Conservation (phyloP, 306 rosid species). For the Castanea mollissima region DNA sequence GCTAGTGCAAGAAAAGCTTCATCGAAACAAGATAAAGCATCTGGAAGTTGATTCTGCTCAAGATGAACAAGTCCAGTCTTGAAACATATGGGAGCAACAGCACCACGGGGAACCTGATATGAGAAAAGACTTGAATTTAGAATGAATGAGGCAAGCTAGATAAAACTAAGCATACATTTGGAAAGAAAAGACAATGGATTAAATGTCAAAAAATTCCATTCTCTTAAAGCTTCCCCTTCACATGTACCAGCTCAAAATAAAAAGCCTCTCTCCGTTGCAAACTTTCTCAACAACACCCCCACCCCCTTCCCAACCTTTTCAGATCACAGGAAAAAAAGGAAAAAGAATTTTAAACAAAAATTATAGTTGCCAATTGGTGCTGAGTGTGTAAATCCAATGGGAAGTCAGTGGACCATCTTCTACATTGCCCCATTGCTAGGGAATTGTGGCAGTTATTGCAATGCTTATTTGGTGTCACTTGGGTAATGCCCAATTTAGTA, state of each 20-base stretch:
- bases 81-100: conserved; percentile 83
- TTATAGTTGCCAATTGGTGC: background rate
- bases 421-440: too few relatives aligned
- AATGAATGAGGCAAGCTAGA: conserved; percentile 9
- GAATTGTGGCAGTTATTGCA: too few relatives aligned
- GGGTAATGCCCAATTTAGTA: too few relatives aligned
- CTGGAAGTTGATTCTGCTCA: conserved; percentile 91
- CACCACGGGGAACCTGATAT: conserved; percentile 93
- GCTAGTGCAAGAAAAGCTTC: conserved; percentile 96
- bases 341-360: background rate
- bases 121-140: conserved; percentile 29
- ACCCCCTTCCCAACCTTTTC: background rate
- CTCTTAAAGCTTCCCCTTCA: background rate
- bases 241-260: background rate
- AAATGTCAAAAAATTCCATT: background rate
- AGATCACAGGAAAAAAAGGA: background rate
- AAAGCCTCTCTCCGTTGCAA: background rate
- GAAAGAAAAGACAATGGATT: background rate
- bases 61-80: conserved; percentile 96
- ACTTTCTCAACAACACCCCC: background rate
- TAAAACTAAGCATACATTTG: background rate
- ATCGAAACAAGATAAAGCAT: conserved; percentile 91
- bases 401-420: too few relatives aligned
- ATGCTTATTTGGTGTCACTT: too few relatives aligned
- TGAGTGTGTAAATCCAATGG: background rate